These are phyloP conservation scores for Coemansia pectinata DNA, from an alignment of 192 early-diverging fungal species.

Conservation along the genomic window DNA sequence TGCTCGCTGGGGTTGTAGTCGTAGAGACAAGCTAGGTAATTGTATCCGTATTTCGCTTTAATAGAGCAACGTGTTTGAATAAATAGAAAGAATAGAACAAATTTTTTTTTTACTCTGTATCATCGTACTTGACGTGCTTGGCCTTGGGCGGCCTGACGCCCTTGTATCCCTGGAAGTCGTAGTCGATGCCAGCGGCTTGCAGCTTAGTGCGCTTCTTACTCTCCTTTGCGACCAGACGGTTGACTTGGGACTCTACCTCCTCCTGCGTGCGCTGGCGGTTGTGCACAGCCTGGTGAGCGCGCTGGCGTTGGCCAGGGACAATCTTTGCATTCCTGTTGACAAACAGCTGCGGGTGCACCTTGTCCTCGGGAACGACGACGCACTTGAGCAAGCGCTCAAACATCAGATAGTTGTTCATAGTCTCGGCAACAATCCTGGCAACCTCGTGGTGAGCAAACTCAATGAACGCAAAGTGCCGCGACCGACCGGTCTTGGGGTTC, in stretches of 20 bases:
- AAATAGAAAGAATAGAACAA: constrained; percentile 1
- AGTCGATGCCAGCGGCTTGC: constrained; percentile 76
- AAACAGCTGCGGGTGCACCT: constrained; percentile 78
- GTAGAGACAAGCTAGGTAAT: constrained; percentile 8
- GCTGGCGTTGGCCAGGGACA: constrained; percentile 19
- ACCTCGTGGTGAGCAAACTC: constrained; percentile 81
- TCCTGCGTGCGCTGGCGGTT: constrained; percentile 65
- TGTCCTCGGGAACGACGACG: constrained; percentile 65
- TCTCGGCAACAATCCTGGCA: constrained; percentile 89
- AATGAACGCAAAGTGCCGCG: constrained; percentile 94
- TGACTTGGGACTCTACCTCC: constrained; percentile 45
- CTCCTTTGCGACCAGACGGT: constrained; percentile 61
- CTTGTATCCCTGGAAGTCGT: constrained; percentile 81
- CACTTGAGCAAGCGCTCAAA: constrained; percentile 80
- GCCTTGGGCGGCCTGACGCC: constrained; percentile 33
- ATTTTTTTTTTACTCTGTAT: background rate
- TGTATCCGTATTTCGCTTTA: background rate
- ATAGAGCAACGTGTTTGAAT: background rate
- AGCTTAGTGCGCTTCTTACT: constrained; percentile 63
- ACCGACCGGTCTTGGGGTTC: constrained; percentile 89
- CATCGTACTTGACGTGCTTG: constrained; percentile 47
- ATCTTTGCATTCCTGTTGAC: constrained; percentile 58
- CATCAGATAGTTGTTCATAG: constrained; percentile 95
- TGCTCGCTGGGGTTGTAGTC: constrained; percentile 33
- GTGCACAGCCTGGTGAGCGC: constrained; percentile 52